Evolutionary conservation across 352 stramenopile genomes (phyloP).

Genomic region (Phytophthora pluvialis): DNA sequence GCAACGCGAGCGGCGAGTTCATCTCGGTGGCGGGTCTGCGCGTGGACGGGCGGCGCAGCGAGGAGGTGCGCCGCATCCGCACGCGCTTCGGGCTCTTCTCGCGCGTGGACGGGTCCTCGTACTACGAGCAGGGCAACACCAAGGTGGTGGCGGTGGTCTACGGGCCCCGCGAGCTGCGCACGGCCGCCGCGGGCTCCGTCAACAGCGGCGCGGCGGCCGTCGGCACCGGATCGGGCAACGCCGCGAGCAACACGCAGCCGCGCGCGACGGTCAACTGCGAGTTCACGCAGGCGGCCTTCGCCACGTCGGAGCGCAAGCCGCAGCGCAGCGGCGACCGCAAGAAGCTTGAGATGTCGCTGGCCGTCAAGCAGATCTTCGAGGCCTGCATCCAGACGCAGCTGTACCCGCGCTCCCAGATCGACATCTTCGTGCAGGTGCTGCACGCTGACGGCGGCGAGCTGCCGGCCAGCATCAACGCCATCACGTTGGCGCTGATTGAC

Average conservation of each 20-base stretch:
- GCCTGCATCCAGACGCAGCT: slow-evolving; percentile 91
- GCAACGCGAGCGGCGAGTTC: slow-evolving; percentile 70
- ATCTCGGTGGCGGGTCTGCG: slow-evolving; percentile 87
- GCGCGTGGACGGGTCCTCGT: slow-evolving; percentile 87
- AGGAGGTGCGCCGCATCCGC: slow-evolving; percentile 87
- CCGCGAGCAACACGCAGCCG: slow-evolving; percentile 71
- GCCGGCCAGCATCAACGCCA: slow-evolving; percentile 91
- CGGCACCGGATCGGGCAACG: slow-evolving; percentile 66
- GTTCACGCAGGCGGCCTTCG: slow-evolving; percentile 89
- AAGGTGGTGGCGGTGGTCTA: slow-evolving; percentile 91
- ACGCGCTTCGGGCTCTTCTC: slow-evolving; percentile 86
- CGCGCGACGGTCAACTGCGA: slow-evolving; percentile 83
- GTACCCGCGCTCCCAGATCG: slow-evolving; percentile 92
- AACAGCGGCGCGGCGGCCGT: slow-evolving; percentile 47
- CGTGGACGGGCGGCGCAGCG: slow-evolving; percentile 80
- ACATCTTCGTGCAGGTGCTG: slow-evolving; percentile 93
- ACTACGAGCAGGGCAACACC: slow-evolving; percentile 91
- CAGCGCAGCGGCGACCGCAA: slow-evolving; percentile 86
- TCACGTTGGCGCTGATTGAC: slow-evolving; percentile 91
- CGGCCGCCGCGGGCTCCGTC: slow-evolving; percentile 36
- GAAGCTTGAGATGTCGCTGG: slow-evolving; percentile 87
- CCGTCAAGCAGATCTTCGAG: slow-evolving; percentile 93
- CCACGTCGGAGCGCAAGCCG: slow-evolving; percentile 84
- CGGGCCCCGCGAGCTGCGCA: slow-evolving; percentile 82
- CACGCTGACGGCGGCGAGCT: slow-evolving; percentile 90